Percentiles rank a stretch among this genome's conserved stretches.
These are phyloP conservation scores for Podaxis pistillaris DNA, from an alignment of 768 basidiomycete species.

Conservation along the genomic window DNA sequence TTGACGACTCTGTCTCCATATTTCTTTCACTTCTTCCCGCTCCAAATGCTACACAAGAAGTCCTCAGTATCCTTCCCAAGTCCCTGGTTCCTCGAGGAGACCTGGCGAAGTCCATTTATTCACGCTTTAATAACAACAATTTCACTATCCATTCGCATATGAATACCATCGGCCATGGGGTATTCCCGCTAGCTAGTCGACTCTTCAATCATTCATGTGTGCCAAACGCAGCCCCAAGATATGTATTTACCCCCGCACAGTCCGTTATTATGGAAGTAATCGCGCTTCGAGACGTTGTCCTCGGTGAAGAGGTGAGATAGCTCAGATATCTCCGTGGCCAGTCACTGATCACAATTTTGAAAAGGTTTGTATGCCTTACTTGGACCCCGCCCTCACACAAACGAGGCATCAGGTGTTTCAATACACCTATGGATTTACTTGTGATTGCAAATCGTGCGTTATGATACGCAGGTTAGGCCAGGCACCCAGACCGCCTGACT, in stretches of 20 bases:
- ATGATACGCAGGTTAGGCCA: conserved; percentile 36
- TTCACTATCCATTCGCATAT: conserved; percentile 77
- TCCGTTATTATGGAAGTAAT: conserved; percentile 61
- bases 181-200: conserved; percentile 78
- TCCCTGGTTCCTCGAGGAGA: conserved; percentile 30
- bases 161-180: conserved; percentile 65
- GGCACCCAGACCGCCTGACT: conserved; percentile 38
- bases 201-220: conserved; percentile 81
- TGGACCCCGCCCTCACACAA: conserved; percentile 73
- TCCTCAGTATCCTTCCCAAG: conserved; percentile 11
- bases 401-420: conserved; percentile 57
- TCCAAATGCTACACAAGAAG: neutral
- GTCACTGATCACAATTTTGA: conserved; percentile 1
- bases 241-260: conserved; percentile 37
- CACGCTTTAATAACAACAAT: conserved; percentile 79
- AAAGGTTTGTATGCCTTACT: conserved; percentile 73
- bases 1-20: conserved; percentile 25
- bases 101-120: conserved; percentile 38
- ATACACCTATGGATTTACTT: conserved; percentile 67
- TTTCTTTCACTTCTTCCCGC: conserved; percentile 42
- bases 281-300: conserved; percentile 53
- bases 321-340: conserved; percentile 5
- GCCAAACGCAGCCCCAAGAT: conserved; percentile 70
- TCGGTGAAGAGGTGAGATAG: conserved; percentile 61
- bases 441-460: conserved; percentile 57